Base-by-base conservation (phyloP, 2,329 filamentous ascomycete species). In the Ampelomyces quisqualis region DNA sequence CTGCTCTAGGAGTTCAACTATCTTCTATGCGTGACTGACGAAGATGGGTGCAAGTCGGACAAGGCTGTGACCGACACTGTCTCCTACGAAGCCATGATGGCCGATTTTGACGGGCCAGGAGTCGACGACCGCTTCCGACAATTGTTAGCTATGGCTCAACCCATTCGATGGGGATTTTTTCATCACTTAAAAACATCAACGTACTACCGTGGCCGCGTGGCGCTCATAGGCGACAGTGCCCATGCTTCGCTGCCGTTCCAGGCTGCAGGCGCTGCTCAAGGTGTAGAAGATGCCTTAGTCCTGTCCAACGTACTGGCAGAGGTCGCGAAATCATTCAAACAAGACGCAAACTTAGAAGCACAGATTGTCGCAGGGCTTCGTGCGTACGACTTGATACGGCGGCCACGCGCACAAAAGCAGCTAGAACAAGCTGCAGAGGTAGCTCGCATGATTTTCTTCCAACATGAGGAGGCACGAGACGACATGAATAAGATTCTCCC, bases 261-360 rank as follows among this genome's bases (percentile, higher is more conserved):
- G 46, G 57, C 36, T n/a, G 51, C 55, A 1, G 57, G 57, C 10
- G 58, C 57, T 7, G 57, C 54, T 23, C 45, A 53, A 36, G 44
- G 43, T 13, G 44, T 62, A 19, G 58, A 62, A 50, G 58, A 62
- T 45, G 46, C 55, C 4, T 50, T 60, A 5, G 46, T 61, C 6
- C 47, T 61, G 1, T 54, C 53, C 0, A 43, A 38, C 15, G 44
- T 58, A 0, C 45, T 58, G 5, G 39, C 37, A 8, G 34, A 31
- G 13, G 27, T 53, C 8, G 9, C 7, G 2, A 33, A 14, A 21
- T 3, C 9, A 13, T 13, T 13, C 4, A 14, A 33, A 20, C 10
- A 14, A 34, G 17, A 20, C 19, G 0, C 31, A 38, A 8, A 46
- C 42, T 2, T 15, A 29, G 0, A 14, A 9, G 4, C 41, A 39